Base-by-base conservation (phyloP, 2,329 filamentous ascomycete genomes). In the Trichoderma atrobrunneum region DNA sequence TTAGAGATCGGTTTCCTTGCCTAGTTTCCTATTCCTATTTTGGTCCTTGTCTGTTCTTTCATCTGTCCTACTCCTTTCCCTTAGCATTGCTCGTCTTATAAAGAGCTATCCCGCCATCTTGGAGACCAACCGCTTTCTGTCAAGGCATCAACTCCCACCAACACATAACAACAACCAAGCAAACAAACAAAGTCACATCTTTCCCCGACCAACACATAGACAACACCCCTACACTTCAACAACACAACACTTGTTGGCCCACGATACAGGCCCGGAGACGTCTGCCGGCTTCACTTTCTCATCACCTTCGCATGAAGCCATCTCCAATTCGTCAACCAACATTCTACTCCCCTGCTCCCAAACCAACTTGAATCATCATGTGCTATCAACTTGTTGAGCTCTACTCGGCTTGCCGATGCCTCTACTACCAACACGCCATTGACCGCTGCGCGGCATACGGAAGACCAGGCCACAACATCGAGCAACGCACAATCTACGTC, bases 361-460 rank as follows among this genome's bases (percentile, higher is more conserved):
- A 32, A 73, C 64, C 71, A 67, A 65, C 70, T 65, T 63, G 74
- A 64, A 75, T 66, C 80, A 86, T 75, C 74, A 97, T 97, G 94
- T 97, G 94, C 79, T 95, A 93, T 79, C 93, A 95, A 83, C 84
- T 97, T 74, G 86, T 95, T 77, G 94, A 97, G 82, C 87, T 93
- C 72, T 97, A 94, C 85, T 91, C 94, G 70, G 93, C 92, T 71
- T 97, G 94, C 87, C 89, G 90, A 75, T 97, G 94, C 83, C 87
- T 95, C 77, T 97, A 97, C 86, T 93, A 95, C 85, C 88, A 91
- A 78, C 95, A 97, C 81, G 90, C 93, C 62, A 87, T 97, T 77
- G 94, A 97, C 79, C 92, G 92, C 73, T 97, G 94, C 80, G 86
- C 90, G 63, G 86, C 89, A 43, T 93, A 94, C 79, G 92, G 92